These are phyloP conservation scores for Warburgia ugandensis DNA, from an alignment of 164 flowering plant species.

Conservation along the genomic window DNA sequence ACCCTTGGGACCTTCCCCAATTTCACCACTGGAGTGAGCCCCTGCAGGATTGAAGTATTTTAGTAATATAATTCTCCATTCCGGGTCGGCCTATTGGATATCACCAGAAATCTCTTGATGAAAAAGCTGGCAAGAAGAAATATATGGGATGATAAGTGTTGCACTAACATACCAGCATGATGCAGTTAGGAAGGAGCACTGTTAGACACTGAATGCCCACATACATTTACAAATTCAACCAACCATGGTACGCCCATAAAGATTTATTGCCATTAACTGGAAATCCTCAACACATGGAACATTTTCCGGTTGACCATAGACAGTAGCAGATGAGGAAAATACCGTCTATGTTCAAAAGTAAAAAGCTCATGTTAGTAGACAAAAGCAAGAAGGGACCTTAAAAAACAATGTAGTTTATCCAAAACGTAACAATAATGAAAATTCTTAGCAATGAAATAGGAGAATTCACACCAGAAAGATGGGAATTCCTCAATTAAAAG, in stretches of 20 bases:
- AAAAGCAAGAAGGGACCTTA: neutral
- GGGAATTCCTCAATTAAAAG: no score
- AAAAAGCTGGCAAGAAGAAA: constrained; percentile 55
- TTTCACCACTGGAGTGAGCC: constrained; percentile 83
- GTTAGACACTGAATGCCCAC: neutral
- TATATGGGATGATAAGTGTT: no score
- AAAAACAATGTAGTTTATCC: neutral
- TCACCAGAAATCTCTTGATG: constrained; percentile 87
- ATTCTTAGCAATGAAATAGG: neutral
- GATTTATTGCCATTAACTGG: constrained; percentile 71
- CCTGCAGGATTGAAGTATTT: constrained; percentile 95
- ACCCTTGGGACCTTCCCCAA: constrained; percentile 97
- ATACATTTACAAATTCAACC: neutral
- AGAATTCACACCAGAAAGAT: no score
- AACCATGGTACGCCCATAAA: constrained; percentile 95
- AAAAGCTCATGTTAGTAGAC: constrained; percentile 6
- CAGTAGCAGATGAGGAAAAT: constrained; percentile 96
- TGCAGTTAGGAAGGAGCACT: neutral
- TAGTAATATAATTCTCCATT: constrained; percentile 75
- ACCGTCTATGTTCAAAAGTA: constrained; percentile 51
- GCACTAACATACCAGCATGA: neutral
- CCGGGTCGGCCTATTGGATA: constrained; percentile 72
- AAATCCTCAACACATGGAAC: constrained; percentile 86
- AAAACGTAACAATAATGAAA: neutral
- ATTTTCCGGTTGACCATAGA: constrained; percentile 88